Conservation (phyloP, 495 filamentous ascomycete genomes). For the Tuber borchii region DNA sequence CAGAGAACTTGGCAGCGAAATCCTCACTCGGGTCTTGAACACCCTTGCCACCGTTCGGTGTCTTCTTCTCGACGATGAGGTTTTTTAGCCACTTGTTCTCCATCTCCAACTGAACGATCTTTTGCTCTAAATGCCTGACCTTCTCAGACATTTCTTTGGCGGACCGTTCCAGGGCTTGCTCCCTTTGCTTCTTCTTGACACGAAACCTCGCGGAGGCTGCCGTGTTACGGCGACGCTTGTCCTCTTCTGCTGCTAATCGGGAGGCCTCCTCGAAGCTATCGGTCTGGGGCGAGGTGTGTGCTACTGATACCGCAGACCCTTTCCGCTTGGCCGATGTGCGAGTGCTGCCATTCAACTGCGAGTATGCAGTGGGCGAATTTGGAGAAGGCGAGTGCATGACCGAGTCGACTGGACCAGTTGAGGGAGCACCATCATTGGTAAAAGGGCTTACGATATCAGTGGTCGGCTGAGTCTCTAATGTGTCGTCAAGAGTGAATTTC, state of each 20-base stretch:
- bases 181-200: conserved; percentile 98
- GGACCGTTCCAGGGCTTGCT: conserved; percentile 83
- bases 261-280: conserved; percentile 59
- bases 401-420: conserved; percentile 10
- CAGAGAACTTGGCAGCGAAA: conserved; percentile 30
- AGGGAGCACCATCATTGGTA: conserved; percentile 2
- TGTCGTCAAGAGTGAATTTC: conserved; percentile 12
- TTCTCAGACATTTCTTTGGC: conserved; percentile 89
- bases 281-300: conserved; percentile 6
- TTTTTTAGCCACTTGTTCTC: conserved; percentile 97
- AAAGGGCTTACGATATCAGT: conserved; percentile 7
- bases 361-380: conserved; percentile 38
- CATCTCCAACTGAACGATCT: conserved; percentile 79
- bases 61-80: conserved; percentile 83
- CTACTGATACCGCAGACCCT: conserved; percentile 18
- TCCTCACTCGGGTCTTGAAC: conserved; percentile 19
- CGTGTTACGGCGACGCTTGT: conserved; percentile 93
- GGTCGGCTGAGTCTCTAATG: conserved; percentile 12
- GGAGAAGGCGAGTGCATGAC: conserved; percentile 19
- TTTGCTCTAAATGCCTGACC: conserved; percentile 66
- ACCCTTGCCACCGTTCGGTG: conserved; percentile 45
- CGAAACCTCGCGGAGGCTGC: conserved; percentile 95
- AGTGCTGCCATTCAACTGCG: conserved; percentile 40
- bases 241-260: conserved; percentile 86
- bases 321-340: conserved; percentile 30